Evolutionary conservation across 2,329 filamentous ascomycete genomes (phyloP).

Genomic region (Fusarium sacchari): DNA sequence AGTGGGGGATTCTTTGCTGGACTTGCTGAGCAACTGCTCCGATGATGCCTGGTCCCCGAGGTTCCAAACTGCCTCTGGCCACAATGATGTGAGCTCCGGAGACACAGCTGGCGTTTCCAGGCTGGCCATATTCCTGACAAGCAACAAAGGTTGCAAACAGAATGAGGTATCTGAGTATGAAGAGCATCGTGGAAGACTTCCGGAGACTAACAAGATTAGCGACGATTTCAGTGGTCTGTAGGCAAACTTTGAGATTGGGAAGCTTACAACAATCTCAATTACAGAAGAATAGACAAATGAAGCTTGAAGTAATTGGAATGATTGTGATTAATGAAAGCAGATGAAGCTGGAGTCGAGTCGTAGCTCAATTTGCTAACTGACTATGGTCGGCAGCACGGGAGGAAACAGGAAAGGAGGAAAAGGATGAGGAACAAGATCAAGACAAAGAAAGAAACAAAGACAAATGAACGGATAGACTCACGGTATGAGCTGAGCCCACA

Average conservation of each 20-base stretch:
- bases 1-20: constrained; percentile 9
- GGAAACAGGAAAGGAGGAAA: neutral
- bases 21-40: constrained; percentile 32
- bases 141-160: neutral
- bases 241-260: neutral
- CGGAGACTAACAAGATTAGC: neutral
- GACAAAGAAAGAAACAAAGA: neutral
- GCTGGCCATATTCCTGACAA: neutral
- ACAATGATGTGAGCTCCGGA: constrained; percentile 36
- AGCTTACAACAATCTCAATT: neutral
- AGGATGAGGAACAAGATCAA: neutral
- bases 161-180: neutral
- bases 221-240: rapidly evolving
- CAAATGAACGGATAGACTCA: neutral
- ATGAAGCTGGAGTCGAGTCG: neutral
- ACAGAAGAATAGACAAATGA: neutral
- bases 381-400: neutral
- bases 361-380: neutral
- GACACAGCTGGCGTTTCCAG: neutral
- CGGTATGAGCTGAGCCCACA: neutral
- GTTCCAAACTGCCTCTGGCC: constrained; percentile 34
- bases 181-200: constrained; percentile 1
- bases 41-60: constrained; percentile 34
- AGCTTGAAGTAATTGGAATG: neutral
- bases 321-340: neutral